Base-by-base conservation (phyloP, 2,329 filamentous ascomycete species). In the Apiospora marii region DNA sequence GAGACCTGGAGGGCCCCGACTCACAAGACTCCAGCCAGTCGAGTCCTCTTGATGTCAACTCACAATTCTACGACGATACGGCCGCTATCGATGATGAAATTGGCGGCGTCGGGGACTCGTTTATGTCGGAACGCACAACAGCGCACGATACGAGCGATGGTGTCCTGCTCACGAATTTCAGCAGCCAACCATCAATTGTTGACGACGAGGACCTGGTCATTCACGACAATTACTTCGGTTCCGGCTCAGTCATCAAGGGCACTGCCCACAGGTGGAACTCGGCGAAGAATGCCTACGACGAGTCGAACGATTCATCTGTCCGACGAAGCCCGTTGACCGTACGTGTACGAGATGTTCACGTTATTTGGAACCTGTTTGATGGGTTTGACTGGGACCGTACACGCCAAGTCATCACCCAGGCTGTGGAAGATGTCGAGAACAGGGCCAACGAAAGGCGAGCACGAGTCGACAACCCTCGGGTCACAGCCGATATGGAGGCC, bases 311-410 rank as follows among this genome's bases (percentile, higher is more conserved):
- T 69, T 81, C 84, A 13, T 90, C 92, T 74, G 85, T 92, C 12
- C 86, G 87, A 51, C 87, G 87, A 70, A 94, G 92, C 74, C 94
- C 96, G 7, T 83, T 99, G 19, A 92, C 91, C 75, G 87, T 98
- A 3, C 91, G 91, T 6, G 88, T 98, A 22, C 92, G 94, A 37
- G 94, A 98, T 79, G 92, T 98, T 7, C 94, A 98, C 80, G 85
- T 98, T 70, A 98, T 98, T 73, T 99, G 96, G 96, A 97, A 99
- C 79, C 85, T 99, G 0, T 98, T 96, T 81, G 96, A 99, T 84
- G 96, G 96, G 1, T 99, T 98, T 80, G 97, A 99, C 82, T 99
- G 97, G 97, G 90, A 92, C 76, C 89, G 90, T 61, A 99, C 97
- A 0, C 90, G 96, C 61, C 93, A 96, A 74, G 90, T 92, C 4